Conservation (phyloP, 1,139 yeast genomes). For the Saccharomyces pastorianus region DNA sequence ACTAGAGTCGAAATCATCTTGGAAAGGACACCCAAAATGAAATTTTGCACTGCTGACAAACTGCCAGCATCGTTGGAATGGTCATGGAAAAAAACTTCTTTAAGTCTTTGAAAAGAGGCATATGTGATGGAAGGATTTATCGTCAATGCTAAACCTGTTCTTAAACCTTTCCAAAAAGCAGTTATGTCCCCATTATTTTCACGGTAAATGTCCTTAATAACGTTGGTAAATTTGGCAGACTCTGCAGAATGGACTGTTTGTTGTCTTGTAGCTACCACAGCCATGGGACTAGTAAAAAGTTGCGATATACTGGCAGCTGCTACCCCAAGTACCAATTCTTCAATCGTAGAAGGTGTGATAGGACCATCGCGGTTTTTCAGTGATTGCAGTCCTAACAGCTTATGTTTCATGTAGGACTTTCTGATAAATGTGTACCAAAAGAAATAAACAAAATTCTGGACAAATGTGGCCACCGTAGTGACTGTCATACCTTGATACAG, state of each 20-base stretch:
- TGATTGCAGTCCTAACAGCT: slow-evolving; percentile 28
- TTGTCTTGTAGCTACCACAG: slow-evolving; percentile 77
- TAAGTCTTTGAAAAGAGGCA: slow-evolving; percentile 71
- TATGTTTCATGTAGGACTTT: slow-evolving; percentile 43
- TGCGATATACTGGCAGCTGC: slow-evolving; percentile 82
- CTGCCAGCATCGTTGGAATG: slow-evolving; percentile 8
- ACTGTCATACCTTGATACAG: slow-evolving; percentile 70
- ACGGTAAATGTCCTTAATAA: slow-evolving; percentile 44
- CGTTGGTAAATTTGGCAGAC: slow-evolving; percentile 39
- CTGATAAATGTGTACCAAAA: slow-evolving; percentile 79
- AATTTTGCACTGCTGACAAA: slow-evolving; percentile 59
- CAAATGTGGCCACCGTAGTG: slow-evolving; percentile 63
- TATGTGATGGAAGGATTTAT: slow-evolving; percentile 83
- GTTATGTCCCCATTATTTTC: slow-evolving; percentile 51
- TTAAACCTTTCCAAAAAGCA: slow-evolving; percentile 80
- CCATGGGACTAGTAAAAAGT: slow-evolving; percentile 72
- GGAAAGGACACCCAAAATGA: slow-evolving; percentile 67
- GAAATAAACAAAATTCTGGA: slow-evolving; percentile 77
- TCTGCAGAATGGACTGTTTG: slow-evolving; percentile 44
- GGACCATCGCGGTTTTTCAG: neutral
- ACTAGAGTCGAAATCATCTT: slow-evolving; percentile 72
- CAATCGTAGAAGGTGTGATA: slow-evolving; percentile 41
- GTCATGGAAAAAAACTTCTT: slow-evolving; percentile 39
- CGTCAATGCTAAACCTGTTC: slow-evolving; percentile 72
- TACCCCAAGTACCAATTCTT: slow-evolving; percentile 74